phyloP scores from a whole-genome alignment of 148 eudicot species.

The Rhododendron simsii region DNA sequence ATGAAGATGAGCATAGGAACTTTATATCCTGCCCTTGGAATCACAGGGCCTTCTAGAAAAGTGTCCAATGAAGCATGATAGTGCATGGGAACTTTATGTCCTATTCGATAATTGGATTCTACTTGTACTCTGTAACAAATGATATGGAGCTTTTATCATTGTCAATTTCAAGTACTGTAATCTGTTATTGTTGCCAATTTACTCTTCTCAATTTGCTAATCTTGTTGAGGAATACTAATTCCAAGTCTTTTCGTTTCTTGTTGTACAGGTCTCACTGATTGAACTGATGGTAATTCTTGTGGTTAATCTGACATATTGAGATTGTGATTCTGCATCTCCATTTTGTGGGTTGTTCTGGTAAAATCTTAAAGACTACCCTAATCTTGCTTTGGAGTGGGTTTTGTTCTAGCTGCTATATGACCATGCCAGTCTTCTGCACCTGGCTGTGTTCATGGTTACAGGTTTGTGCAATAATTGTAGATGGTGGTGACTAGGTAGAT shows the following conservation, averaged over 20 bases:
- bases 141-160: neutral
- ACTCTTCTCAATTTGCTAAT: neutral
- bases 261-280: constrained; percentile 14
- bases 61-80: neutral
- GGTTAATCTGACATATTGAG: neutral
- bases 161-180: neutral
- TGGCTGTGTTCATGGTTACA: neutral
- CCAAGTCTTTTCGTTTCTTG: neutral
- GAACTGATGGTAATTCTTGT: neutral
- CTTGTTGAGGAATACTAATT: neutral
- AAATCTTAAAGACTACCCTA: neutral
- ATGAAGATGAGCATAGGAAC: no score
- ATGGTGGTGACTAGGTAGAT: neutral
- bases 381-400: neutral
- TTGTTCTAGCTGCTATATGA: neutral
- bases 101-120: neutral
- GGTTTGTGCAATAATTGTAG: neutral
- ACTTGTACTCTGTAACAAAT: neutral
- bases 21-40: neutral
- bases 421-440: neutral
- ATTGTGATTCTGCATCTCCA: constrained; percentile 3
- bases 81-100: neutral
- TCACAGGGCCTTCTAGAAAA: neutral
- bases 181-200: neutral
- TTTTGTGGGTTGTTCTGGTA: constrained; percentile 4